Percentiles rank a stretch among this genome's conserved stretches.
phyloP scores from a whole-genome alignment of 208 protist species.

The Trypanosoma scelopori region DNA sequence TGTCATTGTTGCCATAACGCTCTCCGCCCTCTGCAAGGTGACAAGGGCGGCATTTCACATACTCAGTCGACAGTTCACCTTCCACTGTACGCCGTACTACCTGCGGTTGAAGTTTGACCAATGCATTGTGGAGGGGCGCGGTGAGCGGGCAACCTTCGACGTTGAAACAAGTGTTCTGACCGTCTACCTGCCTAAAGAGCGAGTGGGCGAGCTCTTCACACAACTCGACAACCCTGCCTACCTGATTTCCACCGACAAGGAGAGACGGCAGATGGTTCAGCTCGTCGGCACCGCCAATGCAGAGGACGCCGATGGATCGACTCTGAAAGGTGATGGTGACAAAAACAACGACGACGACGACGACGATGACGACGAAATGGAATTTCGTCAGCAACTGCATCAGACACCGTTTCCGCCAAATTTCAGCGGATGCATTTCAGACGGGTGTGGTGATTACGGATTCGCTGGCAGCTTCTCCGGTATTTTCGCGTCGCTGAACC shows the following conservation, averaged over 20 bases:
- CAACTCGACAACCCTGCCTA: slow-evolving; percentile 85
- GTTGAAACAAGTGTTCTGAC: slow-evolving; percentile 67
- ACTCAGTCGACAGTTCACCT: slow-evolving; percentile 77
- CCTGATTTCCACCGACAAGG: slow-evolving; percentile 81
- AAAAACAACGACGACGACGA: slow-evolving; percentile 32
- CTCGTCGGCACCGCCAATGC: slow-evolving; percentile 26
- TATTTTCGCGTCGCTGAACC: slow-evolving; percentile 60
- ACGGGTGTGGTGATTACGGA: slow-evolving; percentile 57
- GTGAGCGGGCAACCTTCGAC: slow-evolving; percentile 79
- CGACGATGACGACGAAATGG: slow-evolving; percentile 59
- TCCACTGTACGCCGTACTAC: slow-evolving; percentile 90
- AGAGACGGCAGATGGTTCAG: slow-evolving; percentile 54
- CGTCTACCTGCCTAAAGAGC: slow-evolving; percentile 86
- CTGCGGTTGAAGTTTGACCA: slow-evolving; percentile 87
- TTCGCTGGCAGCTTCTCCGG: slow-evolving; percentile 81
- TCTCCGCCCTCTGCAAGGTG: slow-evolving; percentile 82
- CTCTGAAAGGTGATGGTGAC: not conserved
- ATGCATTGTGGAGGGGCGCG: slow-evolving; percentile 62
- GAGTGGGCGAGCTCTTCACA: slow-evolving; percentile 59
- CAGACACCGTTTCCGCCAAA: not conserved
- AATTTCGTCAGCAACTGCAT: slow-evolving; percentile 59
- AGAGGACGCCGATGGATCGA: not conserved
- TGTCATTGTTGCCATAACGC: slow-evolving; percentile 70
- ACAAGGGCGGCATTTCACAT: slow-evolving; percentile 82
- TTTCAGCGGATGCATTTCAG: not conserved